Evolutionary conservation across 495 filamentous ascomycete genomes (phyloP), one percentile per base, ranked within the genome.

Genomic region (Aspergillus haitiensis): DNA sequence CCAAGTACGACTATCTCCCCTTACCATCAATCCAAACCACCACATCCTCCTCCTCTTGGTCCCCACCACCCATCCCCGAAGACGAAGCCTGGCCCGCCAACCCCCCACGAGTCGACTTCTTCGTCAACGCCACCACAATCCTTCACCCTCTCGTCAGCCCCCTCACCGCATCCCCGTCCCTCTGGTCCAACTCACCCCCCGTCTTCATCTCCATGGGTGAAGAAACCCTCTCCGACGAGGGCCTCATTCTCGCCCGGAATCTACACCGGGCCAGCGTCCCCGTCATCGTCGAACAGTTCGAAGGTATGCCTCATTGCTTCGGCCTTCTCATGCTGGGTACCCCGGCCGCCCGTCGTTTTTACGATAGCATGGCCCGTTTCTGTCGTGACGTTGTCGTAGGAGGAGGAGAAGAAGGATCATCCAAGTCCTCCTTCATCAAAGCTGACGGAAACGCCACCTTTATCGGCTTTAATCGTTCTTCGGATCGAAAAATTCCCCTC

Each of bases 221-320:
- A 72, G 93, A 98, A 74, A 80, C 84, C 58, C 79, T 97, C 31
- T 72, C 84, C 1, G 92, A 97, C 69, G 90, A 94, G 66, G 83
- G 78, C 53, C 75, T 81, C 45, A 81, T 85, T 39, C 56, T 90
- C 6, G 89, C 88, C 11, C 72, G 80, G 7, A 78, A 81, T 36
- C 75, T 90, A 3, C 77, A 81, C 33, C 63, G 67, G 7, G 84
- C 86, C 12, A 87, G 87, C 11, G 89, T 88, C 1, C 62, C 70
- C 1, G 84, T 96, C 6, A 74, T 83, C 35, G 88, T 85, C 40
- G 85, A 92, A 65, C 81, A 91, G 71, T 96, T 85, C 64, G 89
- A 93, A 70, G 88, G 86, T 1, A 95, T 96, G 91, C 92, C 93
- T 46, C 93, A 98, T 67, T 90, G 88, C 59, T 96, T 95, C 68